Evolutionary conservation across 1,139 yeast genomes (phyloP).

Genomic region (Blastobotrys apis): DNA sequence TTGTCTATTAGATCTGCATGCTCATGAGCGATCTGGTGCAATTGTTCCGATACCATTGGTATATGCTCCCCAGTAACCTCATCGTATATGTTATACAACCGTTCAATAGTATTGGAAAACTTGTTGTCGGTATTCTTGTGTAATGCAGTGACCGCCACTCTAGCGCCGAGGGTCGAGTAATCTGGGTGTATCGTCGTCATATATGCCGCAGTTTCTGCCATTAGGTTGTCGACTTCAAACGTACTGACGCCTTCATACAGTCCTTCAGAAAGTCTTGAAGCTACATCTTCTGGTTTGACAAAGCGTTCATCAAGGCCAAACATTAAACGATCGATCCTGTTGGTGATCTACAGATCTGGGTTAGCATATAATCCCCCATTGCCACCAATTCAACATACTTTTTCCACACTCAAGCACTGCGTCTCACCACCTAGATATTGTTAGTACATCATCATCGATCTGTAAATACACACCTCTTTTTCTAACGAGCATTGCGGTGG

Average conservation of each 20-base stretch:
- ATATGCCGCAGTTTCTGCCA: conserved; percentile 85
- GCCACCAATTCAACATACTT: background rate
- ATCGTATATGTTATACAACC: conserved; percentile 62
- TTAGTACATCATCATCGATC: background rate
- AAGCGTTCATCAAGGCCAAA: conserved; percentile 64
- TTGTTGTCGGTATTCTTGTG: conserved; percentile 74
- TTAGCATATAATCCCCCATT: too few species aligned
- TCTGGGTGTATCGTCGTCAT: conserved; percentile 90
- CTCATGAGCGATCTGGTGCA: conserved; percentile 49
- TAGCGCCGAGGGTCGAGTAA: conserved; percentile 78
- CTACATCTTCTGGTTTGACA: conserved; percentile 66
- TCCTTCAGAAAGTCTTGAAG: conserved; percentile 67
- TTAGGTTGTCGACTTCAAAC: conserved; percentile 66
- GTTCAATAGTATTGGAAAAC: conserved; percentile 63
- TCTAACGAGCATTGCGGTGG: conserved; percentile 45
- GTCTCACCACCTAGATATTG: conserved; percentile 60
- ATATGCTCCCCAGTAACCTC: conserved; percentile 56
- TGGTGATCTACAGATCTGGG: too few species aligned
- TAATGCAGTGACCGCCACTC: conserved; percentile 71
- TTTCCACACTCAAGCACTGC: conserved; percentile 76
- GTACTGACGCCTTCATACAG: conserved; percentile 84
- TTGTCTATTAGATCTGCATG: conserved; percentile 55
- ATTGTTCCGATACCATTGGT: conserved; percentile 63
- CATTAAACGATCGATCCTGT: conserved; percentile 47
- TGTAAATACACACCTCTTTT: conserved; percentile 38